A percentile compares a stretch with the other conserved stretches of the same genome.
Evolutionary conservation across 148 eudicot genomes (phyloP).

Genomic region (Camellia sinensis): DNA sequence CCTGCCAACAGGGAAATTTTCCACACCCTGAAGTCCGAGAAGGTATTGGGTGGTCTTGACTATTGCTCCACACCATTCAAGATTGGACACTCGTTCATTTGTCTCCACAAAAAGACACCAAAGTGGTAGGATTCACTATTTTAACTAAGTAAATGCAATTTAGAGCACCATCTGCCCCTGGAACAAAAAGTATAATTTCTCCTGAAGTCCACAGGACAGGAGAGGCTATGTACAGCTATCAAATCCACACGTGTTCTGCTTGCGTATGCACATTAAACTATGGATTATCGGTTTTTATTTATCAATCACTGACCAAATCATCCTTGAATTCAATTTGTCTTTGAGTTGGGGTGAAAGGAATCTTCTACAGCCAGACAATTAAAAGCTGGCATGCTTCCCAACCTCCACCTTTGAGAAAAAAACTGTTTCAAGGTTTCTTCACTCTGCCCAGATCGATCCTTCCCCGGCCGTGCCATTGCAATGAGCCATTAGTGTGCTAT

Average conservation of each 20-base stretch:
- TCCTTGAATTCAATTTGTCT: slow-evolving; percentile 2
- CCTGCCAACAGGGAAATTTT: neutral
- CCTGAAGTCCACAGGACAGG: too few species aligned
- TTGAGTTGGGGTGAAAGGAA: neutral
- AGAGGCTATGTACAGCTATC: too few species aligned
- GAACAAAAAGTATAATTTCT: too few species aligned
- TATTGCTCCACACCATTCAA: too few species aligned
- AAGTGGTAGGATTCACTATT: too few species aligned
- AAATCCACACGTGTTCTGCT: neutral
- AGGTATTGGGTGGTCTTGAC: too few species aligned
- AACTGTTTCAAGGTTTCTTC: neutral
- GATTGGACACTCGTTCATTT: too few species aligned
- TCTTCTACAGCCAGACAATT: neutral
- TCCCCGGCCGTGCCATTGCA: neutral
- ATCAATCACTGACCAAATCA: slow-evolving; percentile 10
- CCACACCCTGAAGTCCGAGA: neutral
- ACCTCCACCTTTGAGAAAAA: neutral
- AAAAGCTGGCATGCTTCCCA: slow-evolving; percentile 19
- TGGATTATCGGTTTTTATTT: neutral
- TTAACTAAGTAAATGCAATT: too few species aligned
- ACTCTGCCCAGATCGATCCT: neutral
- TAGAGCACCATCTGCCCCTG: too few species aligned
- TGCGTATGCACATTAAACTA: neutral
- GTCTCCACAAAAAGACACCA: too few species aligned
- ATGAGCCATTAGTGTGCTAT: slow-evolving; percentile 1